phyloP scores from a whole-genome alignment of 345 rosid species.

The Syzygium aqueum region DNA sequence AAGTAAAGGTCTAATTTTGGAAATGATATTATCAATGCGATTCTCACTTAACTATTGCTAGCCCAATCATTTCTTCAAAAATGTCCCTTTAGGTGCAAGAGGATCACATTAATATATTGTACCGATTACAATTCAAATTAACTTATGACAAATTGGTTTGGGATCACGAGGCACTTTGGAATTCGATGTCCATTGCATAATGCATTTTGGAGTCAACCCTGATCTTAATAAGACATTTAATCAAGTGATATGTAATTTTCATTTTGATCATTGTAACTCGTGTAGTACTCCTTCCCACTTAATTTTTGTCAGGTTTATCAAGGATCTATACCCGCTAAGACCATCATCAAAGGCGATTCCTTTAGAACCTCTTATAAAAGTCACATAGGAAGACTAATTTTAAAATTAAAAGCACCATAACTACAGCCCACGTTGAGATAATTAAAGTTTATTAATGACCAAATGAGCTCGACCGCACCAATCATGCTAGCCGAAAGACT shows the following conservation, averaged over 20 bases:
- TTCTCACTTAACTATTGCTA: not conserved
- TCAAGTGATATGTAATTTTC: not conserved
- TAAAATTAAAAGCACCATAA: not conserved
- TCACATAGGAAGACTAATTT: not conserved
- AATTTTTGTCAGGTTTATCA: not conserved
- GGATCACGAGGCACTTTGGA: not conserved
- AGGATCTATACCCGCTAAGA: not conserved
- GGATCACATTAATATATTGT: not conserved
- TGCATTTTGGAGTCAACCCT: too few species aligned
- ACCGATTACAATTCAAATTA: not conserved
- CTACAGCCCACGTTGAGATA: not conserved
- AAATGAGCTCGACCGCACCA: not conserved
- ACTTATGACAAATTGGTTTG: not conserved
- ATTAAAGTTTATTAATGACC: not conserved
- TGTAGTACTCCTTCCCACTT: not conserved
- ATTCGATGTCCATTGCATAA: not conserved
- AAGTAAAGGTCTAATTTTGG: too few species aligned
- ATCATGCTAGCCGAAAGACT: not conserved
- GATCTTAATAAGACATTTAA: not conserved
- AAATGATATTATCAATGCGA: not conserved
- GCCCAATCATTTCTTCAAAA: not conserved
- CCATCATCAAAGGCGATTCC: not conserved
- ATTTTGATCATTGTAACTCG: not conserved
- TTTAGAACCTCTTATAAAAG: not conserved
- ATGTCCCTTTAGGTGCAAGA: not conserved